Conservation (phyloP, 2,329 filamentous ascomycete species). For the Fusarium mangiferae region DNA sequence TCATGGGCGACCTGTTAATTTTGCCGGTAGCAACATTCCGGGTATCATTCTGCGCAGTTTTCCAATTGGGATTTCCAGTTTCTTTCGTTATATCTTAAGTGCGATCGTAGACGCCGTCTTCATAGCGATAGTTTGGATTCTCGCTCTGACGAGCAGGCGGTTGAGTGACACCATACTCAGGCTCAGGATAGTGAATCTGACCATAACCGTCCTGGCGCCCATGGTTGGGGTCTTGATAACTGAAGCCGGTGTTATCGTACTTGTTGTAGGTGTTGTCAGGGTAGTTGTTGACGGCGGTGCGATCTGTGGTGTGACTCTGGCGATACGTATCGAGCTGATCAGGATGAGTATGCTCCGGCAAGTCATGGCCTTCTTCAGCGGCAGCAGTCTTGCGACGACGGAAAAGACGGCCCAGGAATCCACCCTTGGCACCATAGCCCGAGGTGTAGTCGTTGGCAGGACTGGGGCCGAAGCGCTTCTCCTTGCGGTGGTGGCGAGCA, state of each 20-base stretch:
- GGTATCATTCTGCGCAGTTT: constrained; percentile 23
- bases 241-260: constrained; percentile 39
- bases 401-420: constrained; percentile 51
- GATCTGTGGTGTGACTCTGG: constrained; percentile 55
- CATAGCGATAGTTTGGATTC: constrained; percentile 47
- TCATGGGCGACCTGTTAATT: constrained; percentile 19
- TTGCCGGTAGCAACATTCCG: constrained; percentile 11
- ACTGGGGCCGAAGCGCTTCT: constrained; percentile 73
- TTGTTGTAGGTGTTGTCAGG: constrained; percentile 42
- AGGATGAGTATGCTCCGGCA: constrained; percentile 55
- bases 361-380: constrained; percentile 45
- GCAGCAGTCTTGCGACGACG: constrained; percentile 41
- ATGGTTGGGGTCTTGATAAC: constrained; percentile 38
- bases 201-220: constrained; percentile 44
- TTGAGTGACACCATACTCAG: constrained; percentile 32
- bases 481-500: constrained; percentile 76
- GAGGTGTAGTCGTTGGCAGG: constrained; percentile 68
- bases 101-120: constrained; percentile 52
- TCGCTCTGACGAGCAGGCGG: constrained; percentile 8
- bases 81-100: constrained; percentile 5
- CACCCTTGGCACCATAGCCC: constrained; percentile 52
- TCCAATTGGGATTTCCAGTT: not conserved
- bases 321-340: constrained; percentile 52
- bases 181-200: constrained; percentile 42
- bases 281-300: constrained; percentile 48